Evolutionary conservation across 108 stramenopile species (phyloP), one percentile per base, ranked within the genome.

Genomic region (Pseudonitzschia delicatissima): DNA sequence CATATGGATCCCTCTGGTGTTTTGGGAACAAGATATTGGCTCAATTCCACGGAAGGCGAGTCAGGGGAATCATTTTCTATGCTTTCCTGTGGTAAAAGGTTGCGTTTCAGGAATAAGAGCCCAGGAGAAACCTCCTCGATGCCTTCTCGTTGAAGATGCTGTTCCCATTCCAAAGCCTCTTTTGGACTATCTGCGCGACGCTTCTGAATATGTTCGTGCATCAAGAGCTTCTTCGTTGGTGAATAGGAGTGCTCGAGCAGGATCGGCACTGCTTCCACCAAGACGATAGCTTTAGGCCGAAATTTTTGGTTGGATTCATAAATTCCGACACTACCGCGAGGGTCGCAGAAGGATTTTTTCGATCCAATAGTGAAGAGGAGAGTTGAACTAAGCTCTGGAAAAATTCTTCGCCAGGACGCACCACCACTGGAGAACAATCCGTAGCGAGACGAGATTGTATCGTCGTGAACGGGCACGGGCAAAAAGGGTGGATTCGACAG

Each of bases 401-500:
- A 25, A 88, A 81, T 47, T 74, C 87, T 70, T 88, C 87, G 5
- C 91, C 91, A n/a, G 47, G 44, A 64, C 11, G 66, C 59, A 42
- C 91, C 91, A 42, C 91, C 87, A n/a, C 78, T 77, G 5, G 83
- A 85, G 57, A 87, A 90, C n/a, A 81, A 63, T 4, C 88, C 88
- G 66, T 90, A 83, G 0, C 80, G 77, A 18, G 45, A 59, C 20
- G 45, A 42, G 45, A 80, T 78, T 21, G 62, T 44, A 4, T 35
- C 64, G 39, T 61, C 78, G 29, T 72, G 48, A 12, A 84, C 82
- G 7, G 94, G 94, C 9, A 88, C 85, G 11, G 94, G 94, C 17
- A 95, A 83, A 68, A 95, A 95, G 23, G 94, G 94, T 32, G 94
- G 94, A 79, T 95, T 95, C 8, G 91, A 82, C 6, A 93, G 59